Evolutionary conservation across 108 stramenopile genomes (phyloP).

Genomic region (Cyclostephanos tholiformis): DNA sequence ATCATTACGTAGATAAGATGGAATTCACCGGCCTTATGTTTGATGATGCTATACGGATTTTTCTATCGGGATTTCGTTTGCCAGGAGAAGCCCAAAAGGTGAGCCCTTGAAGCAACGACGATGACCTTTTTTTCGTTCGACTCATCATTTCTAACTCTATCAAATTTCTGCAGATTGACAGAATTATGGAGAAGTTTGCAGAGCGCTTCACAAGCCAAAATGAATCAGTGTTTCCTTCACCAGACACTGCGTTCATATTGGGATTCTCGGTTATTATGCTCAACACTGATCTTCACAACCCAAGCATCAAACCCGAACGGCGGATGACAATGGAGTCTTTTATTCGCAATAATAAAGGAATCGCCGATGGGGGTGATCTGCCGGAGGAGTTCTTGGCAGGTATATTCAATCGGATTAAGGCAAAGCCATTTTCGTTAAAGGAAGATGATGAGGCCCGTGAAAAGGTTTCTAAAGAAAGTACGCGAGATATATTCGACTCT

Average conservation of each 20-base stretch:
- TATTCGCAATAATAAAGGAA: conserved; percentile 94
- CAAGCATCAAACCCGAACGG: conserved; percentile 90
- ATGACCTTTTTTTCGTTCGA: not conserved
- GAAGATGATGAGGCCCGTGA: conserved; percentile 93
- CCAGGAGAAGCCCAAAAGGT: conserved; percentile 98
- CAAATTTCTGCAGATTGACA: conserved; percentile 80
- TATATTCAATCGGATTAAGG: conserved; percentile 95
- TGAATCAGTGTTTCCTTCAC: conserved; percentile 89
- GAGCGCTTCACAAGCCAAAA: conserved; percentile 93
- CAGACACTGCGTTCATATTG: conserved; percentile 98
- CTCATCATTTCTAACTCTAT: not conserved
- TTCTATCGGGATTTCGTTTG: conserved; percentile 95
- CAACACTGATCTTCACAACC: conserved; percentile 99
- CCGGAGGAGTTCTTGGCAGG: conserved; percentile 87
- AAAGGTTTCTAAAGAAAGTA: conserved; percentile 51
- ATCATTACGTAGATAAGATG: conserved; percentile 90
- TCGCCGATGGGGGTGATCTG: conserved; percentile 93
- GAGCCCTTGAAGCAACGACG: not conserved
- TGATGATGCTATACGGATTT: conserved; percentile 96
- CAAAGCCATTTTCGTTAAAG: conserved; percentile 92
- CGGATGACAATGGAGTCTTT: conserved; percentile 96
- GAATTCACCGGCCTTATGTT: conserved; percentile 89
- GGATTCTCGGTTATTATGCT: conserved; percentile 99
- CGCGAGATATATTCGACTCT: conserved; percentile 54
- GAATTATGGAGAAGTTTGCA: conserved; percentile 99